Base-by-base conservation (phyloP, 2,329 filamentous ascomycete genomes). In the Onygenales sp. region DNA sequence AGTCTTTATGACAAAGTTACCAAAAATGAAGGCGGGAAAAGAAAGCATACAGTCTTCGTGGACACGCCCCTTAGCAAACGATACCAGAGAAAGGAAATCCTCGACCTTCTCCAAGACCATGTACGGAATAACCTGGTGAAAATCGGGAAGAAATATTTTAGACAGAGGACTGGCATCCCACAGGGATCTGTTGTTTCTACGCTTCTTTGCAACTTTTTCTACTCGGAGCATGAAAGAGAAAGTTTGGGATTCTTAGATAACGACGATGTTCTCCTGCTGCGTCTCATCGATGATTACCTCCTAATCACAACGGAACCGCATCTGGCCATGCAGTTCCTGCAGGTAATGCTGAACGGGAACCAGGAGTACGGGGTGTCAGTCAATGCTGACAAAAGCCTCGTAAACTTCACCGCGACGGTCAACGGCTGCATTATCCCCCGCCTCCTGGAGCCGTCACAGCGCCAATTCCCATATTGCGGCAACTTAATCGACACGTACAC, bases 181-280 rank as follows among this genome's bases (percentile, higher is more conserved):
- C 93, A 98, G 67, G 93, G 93, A 6, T 96, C 91, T 0, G 80
- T 96, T 1, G 67, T 98, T 4, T 96, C 91, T 0, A 87, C 86
- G 43, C 76, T 90, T 42, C 76, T 98, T 4, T 97, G 93, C 75
- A 97, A 90, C 70, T 92, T 95, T 70, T 96, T 97, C 68, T 98
- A 98, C 65, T 91, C 88, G 5, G 84, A 93, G 57, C 79, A 97
- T 1, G 93, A 98, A 68, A 70, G 71, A 6, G 76, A 83, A 31
- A 74, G 85, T 11, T 74, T 97, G 2, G 65, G 63, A 0, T 97
- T 96, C 63, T 70, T 93, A 2, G 21, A 48, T 13, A 13, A 32
- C 13, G 31, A 51, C 7, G 64, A 68, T n/a, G 74, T 85, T 36
- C 69, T 96, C 2, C 74, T 98, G 6, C 69, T 97, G 51, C 80